A percentile compares a stretch with the other conserved stretches of the same genome.
Conservation (phyloP, 2,329 filamentous ascomycete genomes). For the Ophiostoma sp. region DNA sequence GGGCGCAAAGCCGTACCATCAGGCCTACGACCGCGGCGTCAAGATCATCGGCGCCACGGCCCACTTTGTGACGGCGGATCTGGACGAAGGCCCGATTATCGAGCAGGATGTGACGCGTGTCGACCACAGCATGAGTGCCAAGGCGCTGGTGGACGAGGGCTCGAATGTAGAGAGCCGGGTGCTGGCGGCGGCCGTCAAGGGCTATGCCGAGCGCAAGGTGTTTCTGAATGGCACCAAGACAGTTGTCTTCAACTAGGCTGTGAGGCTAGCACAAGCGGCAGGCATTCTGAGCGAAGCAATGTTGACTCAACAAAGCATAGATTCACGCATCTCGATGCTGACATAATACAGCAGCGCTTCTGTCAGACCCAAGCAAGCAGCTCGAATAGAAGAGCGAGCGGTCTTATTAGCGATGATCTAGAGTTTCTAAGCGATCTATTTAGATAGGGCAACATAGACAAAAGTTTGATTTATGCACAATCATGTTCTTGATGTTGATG, state of each 20-base stretch:
- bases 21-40: conserved; percentile 78
- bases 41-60: conserved; percentile 85
- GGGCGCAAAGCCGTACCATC: conserved; percentile 82
- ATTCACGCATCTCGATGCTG: no score
- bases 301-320: not conserved
- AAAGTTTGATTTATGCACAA: not conserved
- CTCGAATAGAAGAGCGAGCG: no score
- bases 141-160: conserved; percentile 71
- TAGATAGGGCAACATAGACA: not conserved
- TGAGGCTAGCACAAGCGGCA: not conserved
- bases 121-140: conserved; percentile 69
- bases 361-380: no score
- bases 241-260: conserved; percentile 58
- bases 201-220: conserved; percentile 72
- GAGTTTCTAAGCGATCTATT: not conserved
- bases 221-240: conserved; percentile 77
- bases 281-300: no score
- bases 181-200: conserved; percentile 73
- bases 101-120: conserved; percentile 76
- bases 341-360: no score
- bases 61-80: conserved; percentile 77
- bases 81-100: conserved; percentile 84
- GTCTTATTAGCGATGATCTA: not conserved
- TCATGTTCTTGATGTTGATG: not conserved
- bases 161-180: conserved; percentile 82